phyloP scores from a whole-genome alignment of 2,329 filamentous ascomycete genomes.

The Hirsutella minnesotensis region DNA sequence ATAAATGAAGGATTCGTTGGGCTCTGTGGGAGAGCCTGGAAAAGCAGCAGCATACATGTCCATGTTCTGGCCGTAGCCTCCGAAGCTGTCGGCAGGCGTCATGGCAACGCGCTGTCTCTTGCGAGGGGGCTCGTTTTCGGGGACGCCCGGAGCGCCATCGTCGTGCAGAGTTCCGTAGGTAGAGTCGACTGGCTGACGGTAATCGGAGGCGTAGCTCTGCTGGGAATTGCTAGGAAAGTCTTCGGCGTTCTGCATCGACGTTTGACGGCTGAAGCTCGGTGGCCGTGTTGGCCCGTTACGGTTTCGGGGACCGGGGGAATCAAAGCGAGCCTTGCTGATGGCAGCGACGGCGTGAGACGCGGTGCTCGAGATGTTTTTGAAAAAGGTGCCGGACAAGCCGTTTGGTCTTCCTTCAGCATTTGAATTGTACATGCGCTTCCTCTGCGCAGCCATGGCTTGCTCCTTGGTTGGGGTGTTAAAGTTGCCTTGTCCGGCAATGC shows the following conservation, averaged over 20 bases:
- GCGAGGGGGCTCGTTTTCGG: constrained; percentile 63
- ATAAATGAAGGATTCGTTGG: constrained; percentile 69
- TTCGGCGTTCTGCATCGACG: constrained; percentile 59
- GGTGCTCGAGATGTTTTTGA: constrained; percentile 90
- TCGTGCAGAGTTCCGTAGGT: constrained; percentile 51
- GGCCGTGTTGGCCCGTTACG: constrained; percentile 54
- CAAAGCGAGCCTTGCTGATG: constrained; percentile 90
- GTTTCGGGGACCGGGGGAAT: constrained; percentile 65
- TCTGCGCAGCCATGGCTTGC: constrained; percentile 90
- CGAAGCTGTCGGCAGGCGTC: constrained; percentile 46
- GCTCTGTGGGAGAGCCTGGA: constrained; percentile 66
- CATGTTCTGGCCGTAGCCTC: constrained; percentile 36
- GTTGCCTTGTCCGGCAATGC: constrained; percentile 56
- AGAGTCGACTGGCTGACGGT: constrained; percentile 60
- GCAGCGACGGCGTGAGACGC: constrained; percentile 89
- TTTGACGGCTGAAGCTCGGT: constrained; percentile 58
- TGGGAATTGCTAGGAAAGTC: constrained; percentile 66
- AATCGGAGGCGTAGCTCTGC: constrained; percentile 70
- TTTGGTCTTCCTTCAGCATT: constrained; percentile 53
- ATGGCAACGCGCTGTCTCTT: constrained; percentile 58
- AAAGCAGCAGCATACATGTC: constrained; percentile 34
- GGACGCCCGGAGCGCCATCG: constrained; percentile 23
- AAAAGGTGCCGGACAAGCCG: constrained; percentile 74
- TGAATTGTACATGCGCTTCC: constrained; percentile 80
- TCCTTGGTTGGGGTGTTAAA: constrained; percentile 96